A percentile compares a stretch with the other conserved stretches of the same genome.
phyloP scores from a whole-genome alignment of 345 rosid genomes.

The Eucalyptus leucophloia region DNA sequence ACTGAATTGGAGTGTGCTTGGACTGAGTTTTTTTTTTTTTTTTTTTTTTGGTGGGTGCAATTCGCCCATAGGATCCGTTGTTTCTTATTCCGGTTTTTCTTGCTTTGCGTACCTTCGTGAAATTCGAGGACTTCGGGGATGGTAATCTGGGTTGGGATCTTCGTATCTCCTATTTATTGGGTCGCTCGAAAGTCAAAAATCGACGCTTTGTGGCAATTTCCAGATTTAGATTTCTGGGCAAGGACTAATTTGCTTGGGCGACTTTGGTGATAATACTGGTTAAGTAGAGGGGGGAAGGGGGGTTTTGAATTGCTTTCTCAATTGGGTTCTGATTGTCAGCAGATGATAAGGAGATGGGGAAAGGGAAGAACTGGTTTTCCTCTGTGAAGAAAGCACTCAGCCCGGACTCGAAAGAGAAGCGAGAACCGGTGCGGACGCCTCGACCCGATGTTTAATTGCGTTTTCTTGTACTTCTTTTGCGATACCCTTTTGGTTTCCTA shows the following conservation, averaged over 20 bases:
- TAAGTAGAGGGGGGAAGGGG: background rate
- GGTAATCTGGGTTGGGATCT: background rate
- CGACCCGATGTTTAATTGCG: background rate
- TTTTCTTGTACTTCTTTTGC: background rate
- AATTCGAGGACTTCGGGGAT: background rate
- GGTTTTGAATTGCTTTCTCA: background rate
- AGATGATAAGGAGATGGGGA: conserved; percentile 71
- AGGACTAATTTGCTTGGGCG: background rate
- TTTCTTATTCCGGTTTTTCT: background rate
- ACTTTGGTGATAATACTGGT: background rate
- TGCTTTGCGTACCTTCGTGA: background rate
- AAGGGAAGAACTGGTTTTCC: conserved; percentile 91
- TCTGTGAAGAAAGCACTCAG: conserved; percentile 78
- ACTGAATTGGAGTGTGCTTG: background rate
- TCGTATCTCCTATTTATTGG: background rate
- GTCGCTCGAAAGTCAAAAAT: background rate
- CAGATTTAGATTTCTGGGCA: background rate
- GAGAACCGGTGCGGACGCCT: conserved; percentile 22
- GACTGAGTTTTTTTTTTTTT: background rate
- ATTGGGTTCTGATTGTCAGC: background rate
- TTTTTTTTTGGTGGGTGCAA: background rate
- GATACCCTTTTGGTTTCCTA: background rate
- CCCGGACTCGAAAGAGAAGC: conserved; percentile 55
- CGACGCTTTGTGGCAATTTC: background rate
- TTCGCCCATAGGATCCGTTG: background rate